Conservation (phyloP, 2,329 filamentous ascomycete species). For the Aspergillus oerlinghausenensis region DNA sequence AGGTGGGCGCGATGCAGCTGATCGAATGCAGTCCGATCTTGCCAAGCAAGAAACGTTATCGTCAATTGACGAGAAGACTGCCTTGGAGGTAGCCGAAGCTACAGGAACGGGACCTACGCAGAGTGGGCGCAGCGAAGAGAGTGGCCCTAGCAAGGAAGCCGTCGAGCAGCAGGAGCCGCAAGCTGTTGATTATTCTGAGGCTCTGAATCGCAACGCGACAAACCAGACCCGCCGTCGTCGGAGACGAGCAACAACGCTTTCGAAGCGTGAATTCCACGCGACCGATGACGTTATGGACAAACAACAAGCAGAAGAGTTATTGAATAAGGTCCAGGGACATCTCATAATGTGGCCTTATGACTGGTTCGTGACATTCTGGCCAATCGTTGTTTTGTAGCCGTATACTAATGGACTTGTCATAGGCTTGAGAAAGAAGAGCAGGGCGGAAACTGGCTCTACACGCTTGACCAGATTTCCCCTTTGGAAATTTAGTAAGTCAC, state of each 20-base stretch:
- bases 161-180: conserved; percentile 27
- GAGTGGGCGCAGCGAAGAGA: conserved; percentile 24
- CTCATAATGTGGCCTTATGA: conserved; percentile 93
- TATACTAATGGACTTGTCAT: conserved; percentile 9
- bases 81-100: conserved; percentile 27
- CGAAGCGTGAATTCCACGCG: conserved; percentile 46
- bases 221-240: conserved; percentile 34
- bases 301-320: conserved; percentile 73
- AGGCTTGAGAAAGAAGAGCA: conserved; percentile 82
- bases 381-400: conserved; percentile 4
- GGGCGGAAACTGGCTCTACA: conserved; percentile 94
- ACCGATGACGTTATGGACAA: conserved; percentile 71
- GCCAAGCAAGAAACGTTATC: conserved; percentile 28
- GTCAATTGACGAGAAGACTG: conserved; percentile 43
- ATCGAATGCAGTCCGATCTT: conserved; percentile 29
- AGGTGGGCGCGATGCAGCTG: conserved; percentile 27
- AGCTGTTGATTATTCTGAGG: conserved; percentile 38
- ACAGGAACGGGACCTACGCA: conserved; percentile 18
- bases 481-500: conserved; percentile 75
- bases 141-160: conserved; percentile 23
- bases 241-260: conserved; percentile 43
- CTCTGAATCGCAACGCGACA: conserved; percentile 35
- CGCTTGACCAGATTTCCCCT: conserved; percentile 91
- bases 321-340: conserved; percentile 79
- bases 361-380: conserved; percentile 51